Conservation (phyloP, 345 rosid genomes). For the Syzygium oleosum region DNA sequence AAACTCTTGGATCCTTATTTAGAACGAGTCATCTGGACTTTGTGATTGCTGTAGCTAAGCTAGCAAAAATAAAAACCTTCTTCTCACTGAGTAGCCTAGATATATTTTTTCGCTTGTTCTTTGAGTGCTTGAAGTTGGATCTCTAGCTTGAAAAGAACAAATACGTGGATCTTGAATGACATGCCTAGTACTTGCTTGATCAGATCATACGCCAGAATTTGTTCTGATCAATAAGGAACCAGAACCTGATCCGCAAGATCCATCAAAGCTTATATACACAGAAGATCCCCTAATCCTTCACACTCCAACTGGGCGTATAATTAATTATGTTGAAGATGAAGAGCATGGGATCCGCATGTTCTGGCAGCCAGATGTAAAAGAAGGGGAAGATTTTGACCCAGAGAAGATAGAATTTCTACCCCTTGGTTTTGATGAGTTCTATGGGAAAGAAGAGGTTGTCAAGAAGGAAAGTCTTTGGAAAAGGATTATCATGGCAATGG, state of each 20-base stretch:
- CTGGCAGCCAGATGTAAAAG: conserved; percentile 81
- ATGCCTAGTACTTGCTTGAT: conserved; percentile 9
- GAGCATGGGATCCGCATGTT: conserved; percentile 72
- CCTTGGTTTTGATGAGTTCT: conserved; percentile 87
- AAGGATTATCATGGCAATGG: conserved; percentile 34
- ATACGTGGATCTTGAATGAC: neutral
- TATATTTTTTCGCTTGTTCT: neutral
- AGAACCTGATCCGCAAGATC: conserved; percentile 84
- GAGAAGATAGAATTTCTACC: conserved; percentile 65
- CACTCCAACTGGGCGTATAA: conserved; percentile 70
- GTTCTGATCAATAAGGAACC: conserved; percentile 73
- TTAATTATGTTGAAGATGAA: conserved; percentile 79
- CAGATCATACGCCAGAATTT: conserved; percentile 81
- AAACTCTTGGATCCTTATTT: neutral
- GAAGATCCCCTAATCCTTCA: conserved; percentile 86
- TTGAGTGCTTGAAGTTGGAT: neutral
- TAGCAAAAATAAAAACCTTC: neutral
- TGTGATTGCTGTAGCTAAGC: neutral
- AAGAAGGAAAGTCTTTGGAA: conserved; percentile 35
- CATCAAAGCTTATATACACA: conserved; percentile 49
- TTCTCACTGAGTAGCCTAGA: neutral
- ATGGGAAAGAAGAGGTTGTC: conserved; percentile 41
- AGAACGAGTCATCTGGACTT: neutral
- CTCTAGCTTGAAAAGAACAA: neutral
- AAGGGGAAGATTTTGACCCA: conserved; percentile 66